Evolutionary conservation across 2,329 filamentous ascomycete species (phyloP).

Genomic region (Clonostachys rosea): DNA sequence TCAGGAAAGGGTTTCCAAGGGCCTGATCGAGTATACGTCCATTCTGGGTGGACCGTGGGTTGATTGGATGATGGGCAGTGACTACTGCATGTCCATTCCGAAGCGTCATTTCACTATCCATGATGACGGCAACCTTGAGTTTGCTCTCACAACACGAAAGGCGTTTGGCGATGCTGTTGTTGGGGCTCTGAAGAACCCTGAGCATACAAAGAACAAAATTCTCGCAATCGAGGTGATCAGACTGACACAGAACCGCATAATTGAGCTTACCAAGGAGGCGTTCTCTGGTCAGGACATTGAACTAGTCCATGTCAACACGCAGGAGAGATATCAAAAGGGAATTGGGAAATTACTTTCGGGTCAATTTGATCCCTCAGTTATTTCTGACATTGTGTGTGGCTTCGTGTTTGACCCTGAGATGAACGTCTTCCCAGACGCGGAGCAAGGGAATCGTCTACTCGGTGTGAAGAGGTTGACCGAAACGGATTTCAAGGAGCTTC

Average conservation of each 20-base stretch:
- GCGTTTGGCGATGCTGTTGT: conserved; percentile 42
- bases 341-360: too few species aligned
- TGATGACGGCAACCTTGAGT: conserved; percentile 43
- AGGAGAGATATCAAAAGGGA: too few species aligned
- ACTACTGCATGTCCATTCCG: neutral
- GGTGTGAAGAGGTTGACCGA: too few species aligned
- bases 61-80: neutral
- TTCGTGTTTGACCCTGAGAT: too few species aligned
- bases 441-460: too few species aligned
- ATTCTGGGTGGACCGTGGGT: neutral
- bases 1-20: conserved; percentile 22
- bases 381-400: too few species aligned
- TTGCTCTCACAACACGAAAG: conserved; percentile 41
- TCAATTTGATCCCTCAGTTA: too few species aligned
- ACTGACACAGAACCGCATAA: conserved; percentile 37
- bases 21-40: neutral
- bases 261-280: conserved; percentile 40
- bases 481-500: too few species aligned
- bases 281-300: conserved; percentile 40
- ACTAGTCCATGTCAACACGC: conserved; percentile 21
- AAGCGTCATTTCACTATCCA: neutral
- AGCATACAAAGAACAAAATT: conserved; percentile 46
- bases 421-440: too few species aligned
- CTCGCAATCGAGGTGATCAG: conserved; percentile 39
- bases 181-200: conserved; percentile 39